phyloP scores from a whole-genome alignment of 2,329 filamentous ascomycete species.

The Ambrosiella beaveri region DNA sequence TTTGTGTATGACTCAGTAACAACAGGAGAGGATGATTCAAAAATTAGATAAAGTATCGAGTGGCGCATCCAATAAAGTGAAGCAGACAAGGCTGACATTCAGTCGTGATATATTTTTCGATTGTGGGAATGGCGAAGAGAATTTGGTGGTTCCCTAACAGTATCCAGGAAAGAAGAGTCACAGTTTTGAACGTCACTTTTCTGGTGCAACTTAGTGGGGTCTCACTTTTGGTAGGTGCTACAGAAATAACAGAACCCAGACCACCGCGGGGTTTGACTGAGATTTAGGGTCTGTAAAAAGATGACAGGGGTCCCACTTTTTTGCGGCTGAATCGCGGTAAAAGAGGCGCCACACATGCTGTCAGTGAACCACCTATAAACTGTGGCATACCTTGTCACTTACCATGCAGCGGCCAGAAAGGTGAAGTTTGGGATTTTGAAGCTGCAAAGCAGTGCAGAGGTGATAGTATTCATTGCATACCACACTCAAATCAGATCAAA shows the following conservation, averaged over 20 bases:
- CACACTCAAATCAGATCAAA: background rate
- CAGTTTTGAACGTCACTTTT: conserved; percentile 10
- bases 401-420: background rate
- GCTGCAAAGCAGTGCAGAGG: background rate
- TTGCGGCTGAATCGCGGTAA: no score
- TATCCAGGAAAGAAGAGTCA: conserved; percentile 11
- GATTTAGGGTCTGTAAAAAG: background rate
- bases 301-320: background rate
- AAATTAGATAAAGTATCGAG: background rate
- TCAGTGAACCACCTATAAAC: no score
- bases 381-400: no score
- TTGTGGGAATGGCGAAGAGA: conserved; percentile 3
- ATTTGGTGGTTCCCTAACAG: conserved; percentile 6
- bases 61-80: conserved; percentile 5
- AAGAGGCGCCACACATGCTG: no score
- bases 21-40: background rate
- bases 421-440: background rate
- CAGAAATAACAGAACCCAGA: no score
- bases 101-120: background rate
- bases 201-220: background rate
- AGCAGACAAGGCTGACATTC: conserved; percentile 9
- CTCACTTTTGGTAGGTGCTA: background rate
- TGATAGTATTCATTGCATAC: background rate
- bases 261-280: background rate
- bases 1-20: conserved; percentile 5